phyloP scores from a whole-genome alignment of 2,329 filamentous ascomycete species.

The Aquanectria penicillioides region DNA sequence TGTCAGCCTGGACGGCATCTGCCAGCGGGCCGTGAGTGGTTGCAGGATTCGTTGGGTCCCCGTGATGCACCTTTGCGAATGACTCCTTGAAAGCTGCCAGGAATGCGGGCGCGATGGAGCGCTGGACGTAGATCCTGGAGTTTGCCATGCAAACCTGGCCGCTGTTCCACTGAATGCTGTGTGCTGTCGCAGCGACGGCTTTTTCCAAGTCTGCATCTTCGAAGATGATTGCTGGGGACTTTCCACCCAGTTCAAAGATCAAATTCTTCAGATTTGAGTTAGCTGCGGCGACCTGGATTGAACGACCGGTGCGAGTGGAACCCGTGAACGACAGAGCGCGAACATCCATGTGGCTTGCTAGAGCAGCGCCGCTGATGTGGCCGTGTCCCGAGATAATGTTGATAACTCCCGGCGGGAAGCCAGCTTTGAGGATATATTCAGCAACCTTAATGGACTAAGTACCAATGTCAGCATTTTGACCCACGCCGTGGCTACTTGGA shows the following conservation, averaged over 20 bases:
- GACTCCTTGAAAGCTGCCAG: conserved; percentile 17
- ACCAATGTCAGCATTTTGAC: background rate
- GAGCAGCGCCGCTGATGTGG: conserved; percentile 70
- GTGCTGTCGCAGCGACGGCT: conserved; percentile 57
- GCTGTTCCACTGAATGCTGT: conserved; percentile 61
- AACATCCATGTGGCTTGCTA: conserved; percentile 74
- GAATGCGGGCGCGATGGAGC: conserved; percentile 50
- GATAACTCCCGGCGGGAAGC: conserved; percentile 79
- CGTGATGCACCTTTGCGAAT: conserved; percentile 6
- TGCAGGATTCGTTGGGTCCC: conserved; percentile 8
- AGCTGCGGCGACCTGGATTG: conserved; percentile 78
- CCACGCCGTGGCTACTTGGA: no score
- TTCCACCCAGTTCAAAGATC: conserved; percentile 75
- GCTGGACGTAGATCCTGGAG: conserved; percentile 67
- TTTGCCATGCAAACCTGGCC: conserved; percentile 71
- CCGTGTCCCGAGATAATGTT: conserved; percentile 80
- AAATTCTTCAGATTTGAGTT: conserved; percentile 72
- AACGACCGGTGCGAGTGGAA: conserved; percentile 73
- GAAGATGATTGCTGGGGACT: conserved; percentile 73
- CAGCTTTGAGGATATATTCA: conserved; percentile 73
- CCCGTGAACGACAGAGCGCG: conserved; percentile 83
- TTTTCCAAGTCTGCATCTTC: conserved; percentile 55
- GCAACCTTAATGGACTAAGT: conserved; percentile 39
- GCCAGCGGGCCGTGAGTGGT: conserved; percentile 29
- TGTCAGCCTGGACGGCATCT: conserved; percentile 28